Evolutionary conservation across 2,329 filamentous ascomycete genomes (phyloP), one percentile per base, ranked within the genome.

Genomic region (Massarina eburnea): DNA sequence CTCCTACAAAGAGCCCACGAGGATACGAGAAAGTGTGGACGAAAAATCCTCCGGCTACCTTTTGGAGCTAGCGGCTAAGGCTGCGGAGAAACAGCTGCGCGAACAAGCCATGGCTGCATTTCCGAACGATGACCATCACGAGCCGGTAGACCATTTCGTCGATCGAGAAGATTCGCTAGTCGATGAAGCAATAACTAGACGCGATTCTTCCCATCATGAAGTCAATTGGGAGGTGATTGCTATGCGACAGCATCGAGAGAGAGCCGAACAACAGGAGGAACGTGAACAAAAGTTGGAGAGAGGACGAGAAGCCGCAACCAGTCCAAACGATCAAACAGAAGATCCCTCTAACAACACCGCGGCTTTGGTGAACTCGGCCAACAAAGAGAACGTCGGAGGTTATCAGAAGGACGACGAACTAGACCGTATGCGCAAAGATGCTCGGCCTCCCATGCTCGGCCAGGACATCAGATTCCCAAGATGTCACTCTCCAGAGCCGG

Each of bases 401-500:
- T 57, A 57, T 38, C 55, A 70, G 40, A 67, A 62, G 32, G 71
- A 76, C 44, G 58, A 54, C 17, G 74, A 76, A 46, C 54, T 82
- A 30, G 73, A 77, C 49, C 75, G 76, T 20, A 80, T 83, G 73
- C 77, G 77, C 18, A 84, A 83, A 49, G 75, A 76, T 34, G 79
- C 79, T 20, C 80, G 78, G 33, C 92, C 92, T 32, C 92, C 92
- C 8, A 95, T 97, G 91, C 81, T 96, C 9, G 92, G 92, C 45
- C 74, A 77, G 46, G 88, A 95, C 55, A 80, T 97, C 43, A 76
- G 79, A 20, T 95, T 96, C 66, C 88, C 90, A 26, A 82, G 81
- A 65, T 96, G 90, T 65, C 78, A 80, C 8, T 96, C 91, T 20
- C 92, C 92, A 5, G 86, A 92, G 67, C 82, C 85, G 43, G 95